Conservation (phyloP, 495 filamentous ascomycete species). For the Bombardia bombarda region DNA sequence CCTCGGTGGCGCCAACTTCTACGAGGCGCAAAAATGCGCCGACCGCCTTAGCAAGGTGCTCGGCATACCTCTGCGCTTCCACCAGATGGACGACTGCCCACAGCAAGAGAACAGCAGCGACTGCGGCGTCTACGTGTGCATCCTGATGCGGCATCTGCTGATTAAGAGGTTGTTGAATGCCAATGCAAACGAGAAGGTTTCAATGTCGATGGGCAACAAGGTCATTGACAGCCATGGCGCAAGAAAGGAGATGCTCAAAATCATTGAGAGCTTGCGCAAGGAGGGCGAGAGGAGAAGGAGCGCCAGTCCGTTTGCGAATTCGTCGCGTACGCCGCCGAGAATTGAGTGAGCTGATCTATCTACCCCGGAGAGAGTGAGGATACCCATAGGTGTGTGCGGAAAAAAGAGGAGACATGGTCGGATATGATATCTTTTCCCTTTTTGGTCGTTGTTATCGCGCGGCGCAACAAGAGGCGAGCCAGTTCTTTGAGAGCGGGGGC, state of each 20-base stretch:
- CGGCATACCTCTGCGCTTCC: conserved; percentile 55
- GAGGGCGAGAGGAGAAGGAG: conserved; percentile 68
- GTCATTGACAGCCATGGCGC: conserved; percentile 67
- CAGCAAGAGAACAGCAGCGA: conserved; percentile 89
- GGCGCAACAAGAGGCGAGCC: no score
- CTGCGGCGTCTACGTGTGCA: conserved; percentile 94
- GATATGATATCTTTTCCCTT: no score
- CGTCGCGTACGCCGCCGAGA: conserved; percentile 25
- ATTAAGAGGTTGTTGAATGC: conserved; percentile 72
- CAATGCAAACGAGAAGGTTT: conserved; percentile 72
- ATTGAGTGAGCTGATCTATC: no score
- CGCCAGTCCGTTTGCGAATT: conserved; percentile 17
- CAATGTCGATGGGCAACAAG: conserved; percentile 80
- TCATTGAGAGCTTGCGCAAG: conserved; percentile 72
- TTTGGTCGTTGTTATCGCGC: no score
- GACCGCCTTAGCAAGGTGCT: conserved; percentile 65
- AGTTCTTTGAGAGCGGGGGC: no score
- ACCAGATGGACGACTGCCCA: conserved; percentile 73
- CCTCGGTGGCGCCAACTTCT: conserved; percentile 65
- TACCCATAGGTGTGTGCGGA: no score
- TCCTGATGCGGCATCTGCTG: conserved; percentile 84
- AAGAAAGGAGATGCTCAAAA: conserved; percentile 79
- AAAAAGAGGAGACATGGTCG: no score
- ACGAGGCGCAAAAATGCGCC: conserved; percentile 57
- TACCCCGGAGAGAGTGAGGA: no score